These are phyloP conservation scores for Candida methanosorbosa DNA, from an alignment of 805 yeast genomes.

Conservation along the genomic window DNA sequence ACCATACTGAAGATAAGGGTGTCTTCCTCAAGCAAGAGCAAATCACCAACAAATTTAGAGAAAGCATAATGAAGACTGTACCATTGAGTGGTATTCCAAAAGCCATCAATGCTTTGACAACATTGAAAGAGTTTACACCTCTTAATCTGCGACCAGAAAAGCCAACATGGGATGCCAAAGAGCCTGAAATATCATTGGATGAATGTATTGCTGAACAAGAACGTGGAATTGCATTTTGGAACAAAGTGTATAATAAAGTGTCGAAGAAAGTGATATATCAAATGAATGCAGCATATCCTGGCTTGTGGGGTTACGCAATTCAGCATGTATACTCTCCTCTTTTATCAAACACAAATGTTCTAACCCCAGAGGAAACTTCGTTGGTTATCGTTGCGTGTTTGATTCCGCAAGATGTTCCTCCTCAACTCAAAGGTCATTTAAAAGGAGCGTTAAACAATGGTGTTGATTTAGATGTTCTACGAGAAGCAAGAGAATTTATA, in stretches of 20 bases:
- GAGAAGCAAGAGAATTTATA: conserved; percentile 51
- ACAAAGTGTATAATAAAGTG: conserved; percentile 66
- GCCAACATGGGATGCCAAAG: neutral
- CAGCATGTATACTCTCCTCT: conserved; percentile 73
- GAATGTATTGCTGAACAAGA: conserved; percentile 11
- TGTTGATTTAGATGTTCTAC: conserved; percentile 53
- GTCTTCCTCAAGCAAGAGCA: neutral
- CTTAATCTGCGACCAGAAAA: conserved; percentile 6
- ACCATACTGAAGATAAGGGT: conserved; percentile 31
- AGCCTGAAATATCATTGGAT: conserved; percentile 3
- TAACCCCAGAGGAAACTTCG: conserved; percentile 64
- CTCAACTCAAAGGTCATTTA: conserved; percentile 86
- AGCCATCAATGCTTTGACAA: conserved; percentile 69
- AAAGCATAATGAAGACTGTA: conserved; percentile 66
- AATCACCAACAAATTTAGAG: conserved; percentile 53
- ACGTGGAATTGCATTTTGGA: conserved; percentile 65
- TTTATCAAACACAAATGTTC: conserved; percentile 55
- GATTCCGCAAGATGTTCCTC: conserved; percentile 89
- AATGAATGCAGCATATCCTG: conserved; percentile 72
- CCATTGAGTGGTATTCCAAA: conserved; percentile 83
- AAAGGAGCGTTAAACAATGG: conserved; percentile 81
- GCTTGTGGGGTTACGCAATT: conserved; percentile 66
- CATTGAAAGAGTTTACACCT: conserved; percentile 61
- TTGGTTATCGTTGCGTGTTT: conserved; percentile 69
- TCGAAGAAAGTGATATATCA: conserved; percentile 59